A percentile compares a stretch with the other conserved stretches of the same genome.
These are phyloP conservation scores for Pneumocystis wakefieldiae DNA, from an alignment of 1,139 yeast species.

Conservation along the genomic window DNA sequence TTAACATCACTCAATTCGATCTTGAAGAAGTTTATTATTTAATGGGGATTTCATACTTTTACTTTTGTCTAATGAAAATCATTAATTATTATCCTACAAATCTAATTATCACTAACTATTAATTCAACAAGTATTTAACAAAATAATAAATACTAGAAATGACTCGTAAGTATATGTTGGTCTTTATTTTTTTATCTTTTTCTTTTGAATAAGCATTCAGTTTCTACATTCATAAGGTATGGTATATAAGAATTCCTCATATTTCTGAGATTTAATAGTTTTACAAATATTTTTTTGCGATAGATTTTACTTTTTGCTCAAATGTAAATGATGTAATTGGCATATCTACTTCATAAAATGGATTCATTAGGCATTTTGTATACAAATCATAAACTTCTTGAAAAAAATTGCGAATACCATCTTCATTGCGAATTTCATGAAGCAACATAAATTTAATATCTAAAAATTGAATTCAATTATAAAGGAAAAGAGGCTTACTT, in stretches of 20 bases:
- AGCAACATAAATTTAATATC: slow-evolving; percentile 64
- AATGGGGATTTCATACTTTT: too few relatives aligned
- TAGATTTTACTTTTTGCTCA: slow-evolving; percentile 53
- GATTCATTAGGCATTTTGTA: slow-evolving; percentile 70
- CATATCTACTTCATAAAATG: slow-evolving; percentile 66
- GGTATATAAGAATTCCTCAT: too few relatives aligned
- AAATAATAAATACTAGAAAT: too few relatives aligned
- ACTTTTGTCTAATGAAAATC: background rate
- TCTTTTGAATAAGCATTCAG: too few relatives aligned
- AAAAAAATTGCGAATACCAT: slow-evolving; percentile 67
- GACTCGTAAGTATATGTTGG: too few relatives aligned
- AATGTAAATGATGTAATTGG: slow-evolving; percentile 62
- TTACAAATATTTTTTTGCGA: slow-evolving; percentile 64
- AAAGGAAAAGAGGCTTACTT: slow-evolving; percentile 22
- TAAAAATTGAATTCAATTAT: slow-evolving; percentile 3
- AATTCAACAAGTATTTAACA: too few relatives aligned
- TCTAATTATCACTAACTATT: too few relatives aligned
- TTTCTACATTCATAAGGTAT: too few relatives aligned
- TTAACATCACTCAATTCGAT: background rate
- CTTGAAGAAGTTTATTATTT: too few relatives aligned
- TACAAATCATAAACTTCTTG: slow-evolving; percentile 75
- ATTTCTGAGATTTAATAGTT: too few relatives aligned
- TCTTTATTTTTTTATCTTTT: too few relatives aligned
- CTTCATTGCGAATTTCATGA: slow-evolving; percentile 55
- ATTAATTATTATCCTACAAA: background rate